These are phyloP conservation scores for Uronychia binucleata DNA, from an alignment of 73 alveolate species.

Conservation along the genomic window DNA sequence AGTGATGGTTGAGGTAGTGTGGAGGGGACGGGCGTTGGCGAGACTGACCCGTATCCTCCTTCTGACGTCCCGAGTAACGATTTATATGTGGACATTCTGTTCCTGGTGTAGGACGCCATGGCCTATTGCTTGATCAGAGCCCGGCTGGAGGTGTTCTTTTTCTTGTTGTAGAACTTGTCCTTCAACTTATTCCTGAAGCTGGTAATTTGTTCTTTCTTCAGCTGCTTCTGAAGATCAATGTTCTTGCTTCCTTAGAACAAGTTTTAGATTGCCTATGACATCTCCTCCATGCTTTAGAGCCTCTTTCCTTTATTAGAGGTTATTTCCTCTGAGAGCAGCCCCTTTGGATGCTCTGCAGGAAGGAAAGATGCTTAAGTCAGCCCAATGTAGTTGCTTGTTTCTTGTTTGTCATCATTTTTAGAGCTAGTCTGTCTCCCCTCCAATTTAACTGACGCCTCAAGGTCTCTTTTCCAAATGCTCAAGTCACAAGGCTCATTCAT, in stretches of 20 bases:
- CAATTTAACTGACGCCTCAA: not conserved
- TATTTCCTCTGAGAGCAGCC: not conserved
- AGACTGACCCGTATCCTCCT: no score
- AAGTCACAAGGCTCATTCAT: not conserved
- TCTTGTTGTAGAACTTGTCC: not conserved
- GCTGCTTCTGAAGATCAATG: not conserved
- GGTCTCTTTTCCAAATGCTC: not conserved
- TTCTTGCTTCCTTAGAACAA: not conserved
- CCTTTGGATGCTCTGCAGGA: no score
- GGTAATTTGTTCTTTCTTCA: not conserved
- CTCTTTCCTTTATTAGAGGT: not conserved
- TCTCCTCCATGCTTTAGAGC: not conserved
- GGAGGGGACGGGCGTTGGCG: no score
- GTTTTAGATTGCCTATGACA: not conserved
- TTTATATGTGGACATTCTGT: no score
- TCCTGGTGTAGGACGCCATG: no score
- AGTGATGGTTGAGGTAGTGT: no score
- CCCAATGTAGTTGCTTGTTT: no score
- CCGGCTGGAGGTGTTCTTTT: no score
- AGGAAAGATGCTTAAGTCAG: no score
- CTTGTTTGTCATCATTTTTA: not conserved
- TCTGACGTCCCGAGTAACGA: no score
- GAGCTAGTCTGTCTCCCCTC: not conserved
- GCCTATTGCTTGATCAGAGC: no score
- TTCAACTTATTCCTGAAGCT: not conserved